phyloP scores from a whole-genome alignment of 2,329 filamentous ascomycete genomes.

The Colletotrichum somersetense region DNA sequence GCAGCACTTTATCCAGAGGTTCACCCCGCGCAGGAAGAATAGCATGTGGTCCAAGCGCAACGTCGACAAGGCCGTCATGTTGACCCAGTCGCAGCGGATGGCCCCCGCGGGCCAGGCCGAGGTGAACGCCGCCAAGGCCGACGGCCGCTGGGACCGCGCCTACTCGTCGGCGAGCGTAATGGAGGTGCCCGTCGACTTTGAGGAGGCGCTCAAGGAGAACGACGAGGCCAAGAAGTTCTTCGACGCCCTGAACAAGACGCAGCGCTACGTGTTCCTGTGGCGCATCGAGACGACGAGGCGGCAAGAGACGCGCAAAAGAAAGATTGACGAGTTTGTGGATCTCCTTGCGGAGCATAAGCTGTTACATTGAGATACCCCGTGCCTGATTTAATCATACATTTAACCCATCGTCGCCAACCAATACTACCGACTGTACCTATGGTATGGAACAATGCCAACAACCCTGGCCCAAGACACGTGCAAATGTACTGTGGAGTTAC shows the following conservation, averaged over 20 bases:
- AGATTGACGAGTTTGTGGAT: constrained; percentile 57
- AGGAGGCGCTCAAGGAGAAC: constrained; percentile 54
- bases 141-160: constrained; percentile 70
- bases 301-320: constrained; percentile 51
- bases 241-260: constrained; percentile 57
- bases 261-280: constrained; percentile 61
- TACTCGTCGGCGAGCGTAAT: constrained; percentile 65
- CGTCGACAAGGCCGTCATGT: constrained; percentile 61
- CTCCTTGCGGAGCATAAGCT: constrained; percentile 52
- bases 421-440: too few relatives aligned
- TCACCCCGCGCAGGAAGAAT: constrained; percentile 67
- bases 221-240: constrained; percentile 55
- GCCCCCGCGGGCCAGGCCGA: constrained; percentile 59
- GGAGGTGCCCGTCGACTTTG: constrained; percentile 63
- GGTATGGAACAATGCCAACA: not conserved
- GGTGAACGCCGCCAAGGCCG: constrained; percentile 66
- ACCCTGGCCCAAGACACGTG: not conserved
- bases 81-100: constrained; percentile 63
- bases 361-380: not conserved
- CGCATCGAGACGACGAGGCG: constrained; percentile 58
- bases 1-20: constrained; percentile 65
- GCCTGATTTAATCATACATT: not conserved
- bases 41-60: constrained; percentile 73
- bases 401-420: not conserved
- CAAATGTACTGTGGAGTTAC: not conserved